phyloP scores from a whole-genome alignment of 352 stramenopile species.

The Globisporangium radiosum region DNA sequence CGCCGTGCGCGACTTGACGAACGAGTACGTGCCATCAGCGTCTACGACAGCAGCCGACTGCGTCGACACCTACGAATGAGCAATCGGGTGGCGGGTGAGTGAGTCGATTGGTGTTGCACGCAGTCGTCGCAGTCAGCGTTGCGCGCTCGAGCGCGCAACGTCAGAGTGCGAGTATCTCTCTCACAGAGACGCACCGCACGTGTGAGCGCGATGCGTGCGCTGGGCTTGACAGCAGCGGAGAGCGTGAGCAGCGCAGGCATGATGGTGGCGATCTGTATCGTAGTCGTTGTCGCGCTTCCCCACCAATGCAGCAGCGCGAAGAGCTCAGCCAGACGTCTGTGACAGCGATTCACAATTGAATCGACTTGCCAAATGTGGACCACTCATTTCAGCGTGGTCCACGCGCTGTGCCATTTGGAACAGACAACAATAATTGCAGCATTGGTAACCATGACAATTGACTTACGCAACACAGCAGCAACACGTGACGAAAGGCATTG shows the following conservation, averaged over 20 bases:
- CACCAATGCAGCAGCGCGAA: slow-evolving; percentile 4
- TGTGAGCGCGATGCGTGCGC: slow-evolving; percentile 13
- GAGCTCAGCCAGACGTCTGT: slow-evolving; percentile 4
- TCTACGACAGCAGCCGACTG: slow-evolving; percentile 7
- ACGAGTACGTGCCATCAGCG: slow-evolving; percentile 55
- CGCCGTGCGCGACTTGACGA: slow-evolving; percentile 58
- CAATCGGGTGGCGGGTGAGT: not conserved
- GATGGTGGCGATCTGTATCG: slow-evolving; percentile 11
- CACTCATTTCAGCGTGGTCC: not conserved
- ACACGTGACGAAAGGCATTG: too few relatives aligned
- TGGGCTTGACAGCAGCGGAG: slow-evolving; percentile 16
- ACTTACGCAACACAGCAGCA: too few relatives aligned
- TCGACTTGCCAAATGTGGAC: not conserved
- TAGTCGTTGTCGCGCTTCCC: slow-evolving; percentile 4
- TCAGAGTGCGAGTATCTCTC: not conserved
- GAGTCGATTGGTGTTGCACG: not conserved
- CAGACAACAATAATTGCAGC: too few relatives aligned
- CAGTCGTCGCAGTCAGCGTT: not conserved
- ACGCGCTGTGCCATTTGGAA: too few relatives aligned
- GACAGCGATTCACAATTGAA: not conserved
- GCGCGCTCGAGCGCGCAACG: not conserved
- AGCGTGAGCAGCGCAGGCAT: slow-evolving; percentile 27
- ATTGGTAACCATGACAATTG: too few relatives aligned
- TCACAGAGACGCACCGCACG: slow-evolving; percentile 21
- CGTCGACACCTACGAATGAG: slow-evolving; percentile 7